Conservation (phyloP, 176 grass and related monocot species). For the Thalia dealbata region DNA sequence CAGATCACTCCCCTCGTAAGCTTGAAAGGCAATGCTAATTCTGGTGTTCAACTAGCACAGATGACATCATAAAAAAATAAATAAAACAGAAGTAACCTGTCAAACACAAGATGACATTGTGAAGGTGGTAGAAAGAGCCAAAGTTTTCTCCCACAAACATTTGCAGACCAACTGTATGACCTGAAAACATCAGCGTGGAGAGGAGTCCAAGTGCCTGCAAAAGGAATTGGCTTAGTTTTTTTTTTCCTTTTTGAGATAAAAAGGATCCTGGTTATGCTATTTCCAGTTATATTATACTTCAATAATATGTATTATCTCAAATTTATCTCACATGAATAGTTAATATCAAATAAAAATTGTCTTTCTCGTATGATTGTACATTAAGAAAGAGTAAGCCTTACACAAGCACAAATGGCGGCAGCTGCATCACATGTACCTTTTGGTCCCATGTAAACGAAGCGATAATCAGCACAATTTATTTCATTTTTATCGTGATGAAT, state of each 20-base stretch:
- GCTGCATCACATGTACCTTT: slow-evolving; percentile 51
- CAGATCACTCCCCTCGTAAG: background rate
- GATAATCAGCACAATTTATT: slow-evolving; percentile 84
- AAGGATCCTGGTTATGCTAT: background rate
- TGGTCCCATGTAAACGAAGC: slow-evolving; percentile 93
- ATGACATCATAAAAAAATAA: background rate
- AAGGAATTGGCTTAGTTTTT: slow-evolving; percentile 6
- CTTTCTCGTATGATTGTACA: background rate
- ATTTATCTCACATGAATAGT: background rate
- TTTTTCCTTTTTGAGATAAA: background rate
- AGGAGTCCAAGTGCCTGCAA: slow-evolving; percentile 88
- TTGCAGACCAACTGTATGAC: slow-evolving; percentile 96
- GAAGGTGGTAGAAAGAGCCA: slow-evolving; percentile 82
- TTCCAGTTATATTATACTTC: background rate
- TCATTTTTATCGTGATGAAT: slow-evolving; percentile 77
- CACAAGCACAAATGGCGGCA: background rate
- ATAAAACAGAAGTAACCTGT: slow-evolving; percentile 42
- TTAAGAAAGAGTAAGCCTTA: background rate
- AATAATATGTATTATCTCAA: background rate
- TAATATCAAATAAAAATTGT: background rate
- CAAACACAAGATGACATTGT: slow-evolving; percentile 59
- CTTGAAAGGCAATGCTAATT: background rate
- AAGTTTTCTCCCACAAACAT: slow-evolving; percentile 82
- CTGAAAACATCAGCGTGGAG: slow-evolving; percentile 95
- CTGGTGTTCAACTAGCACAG: background rate